Conservation (phyloP, 208 protist species). For the Herpetomonas tarakana region DNA sequence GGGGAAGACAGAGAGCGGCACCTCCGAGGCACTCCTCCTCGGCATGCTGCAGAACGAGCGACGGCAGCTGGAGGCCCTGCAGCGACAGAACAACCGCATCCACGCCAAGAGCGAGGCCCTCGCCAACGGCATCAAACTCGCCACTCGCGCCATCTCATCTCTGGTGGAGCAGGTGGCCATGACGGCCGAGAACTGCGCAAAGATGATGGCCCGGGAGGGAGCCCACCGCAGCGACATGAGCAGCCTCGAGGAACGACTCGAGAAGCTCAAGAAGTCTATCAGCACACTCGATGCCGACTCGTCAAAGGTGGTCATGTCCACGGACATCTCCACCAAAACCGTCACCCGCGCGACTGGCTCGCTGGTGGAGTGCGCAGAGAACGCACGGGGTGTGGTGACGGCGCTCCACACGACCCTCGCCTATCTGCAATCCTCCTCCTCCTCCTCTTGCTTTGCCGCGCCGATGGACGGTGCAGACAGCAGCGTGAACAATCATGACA, state of each 20-base stretch:
- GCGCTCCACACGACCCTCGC: neutral
- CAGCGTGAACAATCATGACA: too few relatives aligned
- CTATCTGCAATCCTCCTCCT: neutral
- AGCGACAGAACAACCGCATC: slow-evolving; percentile 66
- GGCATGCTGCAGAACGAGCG: slow-evolving; percentile 41
- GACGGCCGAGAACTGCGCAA: neutral
- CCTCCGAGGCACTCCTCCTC: neutral
- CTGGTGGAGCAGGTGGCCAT: slow-evolving; percentile 17
- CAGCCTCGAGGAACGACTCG: neutral
- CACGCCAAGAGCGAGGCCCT: slow-evolving; percentile 37
- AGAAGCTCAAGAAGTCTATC: neutral
- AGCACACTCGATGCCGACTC: neutral
- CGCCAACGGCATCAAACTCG: slow-evolving; percentile 24
- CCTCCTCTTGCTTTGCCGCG: too few relatives aligned
- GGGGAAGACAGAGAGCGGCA: neutral
- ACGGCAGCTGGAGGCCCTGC: slow-evolving; percentile 62
- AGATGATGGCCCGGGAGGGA: neutral
- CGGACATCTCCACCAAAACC: neutral
- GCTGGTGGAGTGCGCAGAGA: neutral
- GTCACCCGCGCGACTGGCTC: neutral
- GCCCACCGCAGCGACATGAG: neutral
- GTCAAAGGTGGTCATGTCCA: neutral
- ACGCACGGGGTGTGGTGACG: neutral
- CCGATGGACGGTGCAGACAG: too few relatives aligned
- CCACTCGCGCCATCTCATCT: neutral